Base-by-base conservation (phyloP, 179 eudicot genomes). In the Beta lomatogona region DNA sequence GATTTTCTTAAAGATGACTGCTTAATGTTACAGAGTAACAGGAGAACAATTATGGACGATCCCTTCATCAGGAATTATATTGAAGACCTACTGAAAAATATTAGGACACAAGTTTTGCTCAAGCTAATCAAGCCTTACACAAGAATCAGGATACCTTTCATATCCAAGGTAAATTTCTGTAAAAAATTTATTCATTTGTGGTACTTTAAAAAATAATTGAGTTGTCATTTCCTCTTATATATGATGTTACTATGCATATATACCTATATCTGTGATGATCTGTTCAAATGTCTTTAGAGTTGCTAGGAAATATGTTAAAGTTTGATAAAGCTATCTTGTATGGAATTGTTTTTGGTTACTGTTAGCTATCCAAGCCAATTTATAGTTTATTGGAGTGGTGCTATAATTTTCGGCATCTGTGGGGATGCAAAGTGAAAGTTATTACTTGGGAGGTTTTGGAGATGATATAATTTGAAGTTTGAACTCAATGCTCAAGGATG, bases 51-150 rank as follows among this genome's bases (percentile, higher is more conserved):
- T 54, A 95, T 95, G 99, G 99, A 95, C 71, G 99, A 95, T 87
- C 94, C 89, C n/a, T 95, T 95, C 86, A 92, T 95, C 68, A 80
- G 99, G 72, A 95, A 95, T 75, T 94, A 95, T 84, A 94, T 95
- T 84, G 99, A 95, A 82, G 99, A 96, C 86, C 95, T 96, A 46
- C 77, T 96, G 88, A 94, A 96, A 84, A 96, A 96, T 82, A 90
- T 96, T 78, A 90, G 99, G 85, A 96, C 99, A 53, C 99, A 96
- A 87, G 99, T 96, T 80, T 88, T 96, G 89, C 99, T 96, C 57
- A 96, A 96, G 91, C 95, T 96, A 79, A 94, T 96, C 72, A 96
- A 96, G 82, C 99, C 99, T 68, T 96, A 96, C 86, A 96, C 99
- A 48, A 92, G 98, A 87, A 96, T 96, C 82, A 92, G 97, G 65